Conservation (phyloP, 2,329 filamentous ascomycete species). For the Talaromyces amestolkiae region DNA sequence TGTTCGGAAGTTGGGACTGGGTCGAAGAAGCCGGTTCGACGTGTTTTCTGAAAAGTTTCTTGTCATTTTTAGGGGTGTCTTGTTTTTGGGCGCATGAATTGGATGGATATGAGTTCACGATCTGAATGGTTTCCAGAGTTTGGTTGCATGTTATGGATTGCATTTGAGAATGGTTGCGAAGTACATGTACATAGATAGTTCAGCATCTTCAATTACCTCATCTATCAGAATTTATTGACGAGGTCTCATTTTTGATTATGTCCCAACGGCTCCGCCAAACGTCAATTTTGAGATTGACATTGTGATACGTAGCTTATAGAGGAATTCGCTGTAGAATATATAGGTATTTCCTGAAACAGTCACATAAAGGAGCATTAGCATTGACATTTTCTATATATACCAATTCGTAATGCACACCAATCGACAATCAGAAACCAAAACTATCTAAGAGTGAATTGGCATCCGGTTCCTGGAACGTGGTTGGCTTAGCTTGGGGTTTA, state of each 20-base stretch:
- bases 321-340: neutral
- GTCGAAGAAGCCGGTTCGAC: neutral
- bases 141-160: neutral
- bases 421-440: conserved; percentile 71
- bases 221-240: neutral
- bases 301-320: neutral
- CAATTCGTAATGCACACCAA: neutral
- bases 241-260: neutral
- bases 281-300: too few species aligned
- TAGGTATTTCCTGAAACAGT: neutral
- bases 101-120: conserved; percentile 11
- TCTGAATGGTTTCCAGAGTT: neutral
- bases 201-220: neutral
- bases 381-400: neutral
- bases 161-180: neutral
- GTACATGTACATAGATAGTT: neutral
- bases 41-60: neutral
- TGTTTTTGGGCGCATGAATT: neutral
- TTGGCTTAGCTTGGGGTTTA: conserved; percentile 55
- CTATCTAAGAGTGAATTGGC: conserved; percentile 81
- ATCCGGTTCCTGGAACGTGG: conserved; percentile 90
- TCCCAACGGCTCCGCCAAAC: neutral
- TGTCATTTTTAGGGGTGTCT: neutral
- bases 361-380: neutral
- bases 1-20: conserved; percentile 24